Evolutionary conservation across 78 protist genomes (phyloP).

Genomic region (Dictyostelium firmibasis): DNA sequence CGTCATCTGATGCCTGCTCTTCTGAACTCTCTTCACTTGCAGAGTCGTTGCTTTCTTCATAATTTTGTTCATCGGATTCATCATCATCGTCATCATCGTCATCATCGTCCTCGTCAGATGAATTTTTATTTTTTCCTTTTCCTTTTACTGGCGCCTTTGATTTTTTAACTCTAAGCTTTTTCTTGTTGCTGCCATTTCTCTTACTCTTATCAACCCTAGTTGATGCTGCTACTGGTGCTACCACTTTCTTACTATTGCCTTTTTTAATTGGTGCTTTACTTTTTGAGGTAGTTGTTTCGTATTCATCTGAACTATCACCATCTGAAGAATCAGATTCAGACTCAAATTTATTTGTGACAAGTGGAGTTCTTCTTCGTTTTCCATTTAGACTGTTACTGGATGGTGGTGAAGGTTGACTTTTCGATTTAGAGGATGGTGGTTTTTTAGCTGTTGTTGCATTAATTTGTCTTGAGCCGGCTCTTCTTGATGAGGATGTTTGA

Average conservation of each 20-base stretch:
- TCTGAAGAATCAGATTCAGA: neutral
- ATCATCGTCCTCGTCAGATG: neutral
- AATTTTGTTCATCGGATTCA: neutral
- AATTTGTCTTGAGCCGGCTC: neutral
- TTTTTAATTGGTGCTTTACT: neutral
- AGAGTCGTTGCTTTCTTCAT: neutral
- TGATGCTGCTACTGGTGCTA: neutral
- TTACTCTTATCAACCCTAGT: neutral
- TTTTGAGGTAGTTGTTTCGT: neutral
- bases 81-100: constrained; percentile 4
- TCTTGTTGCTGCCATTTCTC: neutral
- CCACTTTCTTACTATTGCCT: neutral
- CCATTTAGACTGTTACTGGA: neutral
- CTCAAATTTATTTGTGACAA: neutral
- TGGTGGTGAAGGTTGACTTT: neutral
- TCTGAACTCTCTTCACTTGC: neutral
- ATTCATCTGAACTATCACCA: neutral
- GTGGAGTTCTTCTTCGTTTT: constrained; percentile 9
- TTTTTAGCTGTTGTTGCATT: constrained; percentile 12
- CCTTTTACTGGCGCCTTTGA: neutral
- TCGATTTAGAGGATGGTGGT: neutral
- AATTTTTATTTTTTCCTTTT: constrained; percentile 1
- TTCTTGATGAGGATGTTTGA: neutral
- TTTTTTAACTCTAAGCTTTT: neutral
- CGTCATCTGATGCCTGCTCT: constrained; percentile 5